phyloP scores from a whole-genome alignment of 352 stramenopile genomes.

The Sclerospora graminicola region DNA sequence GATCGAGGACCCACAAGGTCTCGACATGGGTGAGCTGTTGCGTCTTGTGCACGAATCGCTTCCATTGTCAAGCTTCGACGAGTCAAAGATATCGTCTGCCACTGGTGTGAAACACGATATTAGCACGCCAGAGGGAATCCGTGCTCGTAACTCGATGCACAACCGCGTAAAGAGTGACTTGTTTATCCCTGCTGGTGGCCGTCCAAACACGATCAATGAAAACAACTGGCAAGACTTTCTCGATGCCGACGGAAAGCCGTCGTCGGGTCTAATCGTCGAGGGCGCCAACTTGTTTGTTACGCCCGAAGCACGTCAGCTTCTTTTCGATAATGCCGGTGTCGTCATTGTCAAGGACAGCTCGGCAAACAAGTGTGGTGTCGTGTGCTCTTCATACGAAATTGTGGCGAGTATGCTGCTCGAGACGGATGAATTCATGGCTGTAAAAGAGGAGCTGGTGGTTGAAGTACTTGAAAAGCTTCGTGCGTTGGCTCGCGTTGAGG shows the following conservation, averaged over 20 bases:
- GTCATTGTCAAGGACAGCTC: constrained; percentile 97
- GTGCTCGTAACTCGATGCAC: constrained; percentile 96
- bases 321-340: constrained; percentile 94
- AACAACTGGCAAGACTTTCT: constrained; percentile 78
- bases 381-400: constrained; percentile 82
- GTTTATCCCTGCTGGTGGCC: constrained; percentile 75
- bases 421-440: constrained; percentile 93
- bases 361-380: constrained; percentile 82
- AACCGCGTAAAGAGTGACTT: constrained; percentile 88
- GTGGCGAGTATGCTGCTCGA: constrained; percentile 92
- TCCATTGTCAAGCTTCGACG: constrained; percentile 76
- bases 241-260: constrained; percentile 57
- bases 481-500: constrained; percentile 88
- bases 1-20: constrained; percentile 91
- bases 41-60: constrained; percentile 89
- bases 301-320: constrained; percentile 70
- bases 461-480: constrained; percentile 94
- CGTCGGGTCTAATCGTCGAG: constrained; percentile 73
- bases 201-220: constrained; percentile 80
- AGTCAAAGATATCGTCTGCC: constrained; percentile 23
- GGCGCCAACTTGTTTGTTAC: constrained; percentile 84
- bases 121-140: constrained; percentile 59
- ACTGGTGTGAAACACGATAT: constrained; percentile 82
- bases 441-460: constrained; percentile 90
- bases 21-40: constrained; percentile 91